These are phyloP conservation scores for Ehretia macrophylla DNA, from an alignment of 257 asterid genomes.

Conservation along the genomic window DNA sequence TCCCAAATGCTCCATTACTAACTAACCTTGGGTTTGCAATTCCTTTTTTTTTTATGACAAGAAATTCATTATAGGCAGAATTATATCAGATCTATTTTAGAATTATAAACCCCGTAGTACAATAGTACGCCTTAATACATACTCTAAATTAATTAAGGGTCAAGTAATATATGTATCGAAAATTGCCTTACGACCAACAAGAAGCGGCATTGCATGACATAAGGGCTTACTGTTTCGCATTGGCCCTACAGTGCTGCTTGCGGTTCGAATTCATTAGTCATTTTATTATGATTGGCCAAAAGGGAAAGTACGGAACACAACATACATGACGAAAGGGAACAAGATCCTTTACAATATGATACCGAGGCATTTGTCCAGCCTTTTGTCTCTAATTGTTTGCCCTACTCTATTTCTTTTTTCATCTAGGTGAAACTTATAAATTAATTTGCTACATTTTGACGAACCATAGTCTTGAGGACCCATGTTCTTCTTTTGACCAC, in stretches of 20 bases:
- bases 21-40: too few species aligned
- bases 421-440: too few species aligned
- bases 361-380: slow-evolving; percentile 44
- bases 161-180: too few species aligned
- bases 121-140: too few species aligned
- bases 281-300: slow-evolving; percentile 45
- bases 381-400: slow-evolving; percentile 37
- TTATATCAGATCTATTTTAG: too few species aligned
- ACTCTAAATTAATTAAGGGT: too few species aligned
- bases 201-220: slow-evolving; percentile 24
- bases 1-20: too few species aligned
- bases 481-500: not conserved
- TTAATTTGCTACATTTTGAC: not conserved
- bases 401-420: not conserved
- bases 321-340: slow-evolving; percentile 36
- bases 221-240: slow-evolving; percentile 25
- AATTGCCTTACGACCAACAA: slow-evolving; percentile 8
- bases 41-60: too few species aligned
- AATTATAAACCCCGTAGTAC: too few species aligned
- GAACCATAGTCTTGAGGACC: not conserved
- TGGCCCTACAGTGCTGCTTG: slow-evolving; percentile 48
- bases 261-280: slow-evolving; percentile 37
- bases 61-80: too few species aligned
- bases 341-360: slow-evolving; percentile 47
- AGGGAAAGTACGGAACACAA: slow-evolving; percentile 34